Evolutionary conservation across 2,329 filamentous ascomycete genomes (phyloP).

Genomic region (Stenocarpella maydis): DNA sequence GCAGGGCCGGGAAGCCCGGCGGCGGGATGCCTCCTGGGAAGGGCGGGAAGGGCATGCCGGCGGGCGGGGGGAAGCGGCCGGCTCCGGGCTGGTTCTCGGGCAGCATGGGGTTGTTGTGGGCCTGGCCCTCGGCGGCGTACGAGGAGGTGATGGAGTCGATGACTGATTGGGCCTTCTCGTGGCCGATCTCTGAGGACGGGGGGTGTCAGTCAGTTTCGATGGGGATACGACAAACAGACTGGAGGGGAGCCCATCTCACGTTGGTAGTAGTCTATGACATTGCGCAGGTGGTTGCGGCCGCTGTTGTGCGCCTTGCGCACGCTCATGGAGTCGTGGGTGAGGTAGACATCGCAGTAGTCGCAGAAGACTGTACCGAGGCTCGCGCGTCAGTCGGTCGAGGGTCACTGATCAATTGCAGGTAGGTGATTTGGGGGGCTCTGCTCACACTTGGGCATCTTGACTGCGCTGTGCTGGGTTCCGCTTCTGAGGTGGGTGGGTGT

Average conservation of each 20-base stretch:
- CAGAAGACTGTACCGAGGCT: constrained; percentile 71
- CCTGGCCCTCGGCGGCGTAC: constrained; percentile 93
- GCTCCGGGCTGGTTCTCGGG: constrained; percentile 71
- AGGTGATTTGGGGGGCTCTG: neutral
- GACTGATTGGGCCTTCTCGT: constrained; percentile 97
- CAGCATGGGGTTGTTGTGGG: constrained; percentile 84
- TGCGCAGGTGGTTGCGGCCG: constrained; percentile 94
- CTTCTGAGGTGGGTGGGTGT: constrained; percentile 17
- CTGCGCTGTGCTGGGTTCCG: constrained; percentile 16
- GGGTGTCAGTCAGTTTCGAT: neutral
- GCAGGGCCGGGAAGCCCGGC: constrained; percentile 39
- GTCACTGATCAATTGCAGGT: constrained; percentile 37
- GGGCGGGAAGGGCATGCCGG: constrained; percentile 43
- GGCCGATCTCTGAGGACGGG: constrained; percentile 79
- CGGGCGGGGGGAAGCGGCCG: constrained; percentile 51
- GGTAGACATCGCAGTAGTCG: constrained; percentile 99
- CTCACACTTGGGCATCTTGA: constrained; percentile 89
- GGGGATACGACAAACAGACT: too few species aligned
- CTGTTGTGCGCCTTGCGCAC: constrained; percentile 98
- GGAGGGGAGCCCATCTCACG: constrained; percentile 59
- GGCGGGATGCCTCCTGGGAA: constrained; percentile 42
- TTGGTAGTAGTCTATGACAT: constrained; percentile 98
- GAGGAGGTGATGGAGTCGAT: constrained; percentile 98
- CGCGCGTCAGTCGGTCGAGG: constrained; percentile 33
- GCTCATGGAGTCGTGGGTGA: constrained; percentile 99